Conservation (phyloP, 2,329 filamentous ascomycete genomes). For the Ceratocystis smalleyi region DNA sequence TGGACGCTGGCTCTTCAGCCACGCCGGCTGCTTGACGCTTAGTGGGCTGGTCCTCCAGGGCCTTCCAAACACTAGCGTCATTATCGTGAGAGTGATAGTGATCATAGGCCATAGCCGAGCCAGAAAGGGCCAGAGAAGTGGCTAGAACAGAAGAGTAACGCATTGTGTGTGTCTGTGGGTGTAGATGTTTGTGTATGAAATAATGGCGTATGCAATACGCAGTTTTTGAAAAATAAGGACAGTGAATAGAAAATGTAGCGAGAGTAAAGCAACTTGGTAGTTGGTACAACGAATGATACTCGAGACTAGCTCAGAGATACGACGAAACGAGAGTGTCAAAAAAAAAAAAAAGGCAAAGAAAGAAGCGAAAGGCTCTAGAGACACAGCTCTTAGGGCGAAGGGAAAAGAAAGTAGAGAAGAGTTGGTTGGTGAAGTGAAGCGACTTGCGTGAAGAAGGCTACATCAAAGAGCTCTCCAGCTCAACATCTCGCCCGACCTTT, state of each 20-base stretch:
- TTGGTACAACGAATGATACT: background rate
- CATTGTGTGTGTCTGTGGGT: background rate
- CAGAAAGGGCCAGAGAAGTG: background rate
- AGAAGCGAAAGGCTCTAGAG: background rate
- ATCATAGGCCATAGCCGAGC: background rate
- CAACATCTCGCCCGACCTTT: background rate
- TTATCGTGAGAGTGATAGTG: background rate
- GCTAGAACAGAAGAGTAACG: conserved; percentile 1
- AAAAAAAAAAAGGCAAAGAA: background rate
- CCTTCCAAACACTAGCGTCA: conserved; percentile 1
- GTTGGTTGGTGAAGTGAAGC: background rate
- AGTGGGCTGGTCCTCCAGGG: background rate
- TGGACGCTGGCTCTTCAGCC: conserved; percentile 10
- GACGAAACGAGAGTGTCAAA: background rate
- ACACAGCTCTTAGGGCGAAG: background rate
- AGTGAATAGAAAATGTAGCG: background rate
- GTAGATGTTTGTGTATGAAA: background rate
- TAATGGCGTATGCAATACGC: background rate
- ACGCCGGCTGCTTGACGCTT: background rate
- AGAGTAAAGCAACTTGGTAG: background rate
- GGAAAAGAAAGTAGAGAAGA: background rate
- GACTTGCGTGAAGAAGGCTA: background rate
- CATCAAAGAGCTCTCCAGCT: background rate
- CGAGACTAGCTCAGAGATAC: conserved; percentile 1
- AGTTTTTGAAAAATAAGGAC: background rate